Base-by-base conservation (phyloP, 768 basidiomycete genomes). In the Butyriboletus loyo region DNA sequence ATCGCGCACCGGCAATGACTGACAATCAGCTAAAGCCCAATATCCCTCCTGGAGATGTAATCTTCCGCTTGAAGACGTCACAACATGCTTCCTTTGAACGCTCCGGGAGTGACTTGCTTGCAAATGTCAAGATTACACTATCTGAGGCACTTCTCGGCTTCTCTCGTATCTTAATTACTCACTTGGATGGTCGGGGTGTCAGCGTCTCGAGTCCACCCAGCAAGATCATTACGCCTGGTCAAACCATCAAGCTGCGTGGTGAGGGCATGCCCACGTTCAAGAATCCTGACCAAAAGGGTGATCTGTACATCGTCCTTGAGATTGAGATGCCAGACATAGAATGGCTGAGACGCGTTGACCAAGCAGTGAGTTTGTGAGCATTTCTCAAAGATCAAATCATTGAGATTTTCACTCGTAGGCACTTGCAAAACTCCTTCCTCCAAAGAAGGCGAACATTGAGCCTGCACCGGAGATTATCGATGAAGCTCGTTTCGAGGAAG, bases 131-230 rank as follows among this genome's bases (percentile, higher is more conserved):
- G 41, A 86, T 99, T 51, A 95, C 92, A 1, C 77, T 98, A 27
- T 95, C 94, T 10, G 96, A 99, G 71, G 91, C 94, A 4, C 80
- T 98, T 10, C 80, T 97, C 48, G 96, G 96, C n/a, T 95, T 99
- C 73, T 89, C 86, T 42, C 84, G 96, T 25, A 86, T 98, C 56
- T 72, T 97, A 22, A 74, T 99, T 52, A 89, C 86, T 7, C 96
- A 99, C 67, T 77, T 99, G 28, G 96, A 99, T 64, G 94, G 94
- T 10, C 83, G 93, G 14, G 93, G 93, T n/a, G 78, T 98, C 46
- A 83, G 82, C 34, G 81, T 97, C 13, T 72, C 83, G 0, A 86
- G 82, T 58, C 89, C 89, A 5, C 77, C 81, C 1, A 84, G 86
- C 8, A 88, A 86, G 66, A 82, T 94, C 27, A 80, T 95, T 64